Evolutionary conservation across 768 basidiomycete species (phyloP).

Genomic region (Tephrocybe sp.): DNA sequence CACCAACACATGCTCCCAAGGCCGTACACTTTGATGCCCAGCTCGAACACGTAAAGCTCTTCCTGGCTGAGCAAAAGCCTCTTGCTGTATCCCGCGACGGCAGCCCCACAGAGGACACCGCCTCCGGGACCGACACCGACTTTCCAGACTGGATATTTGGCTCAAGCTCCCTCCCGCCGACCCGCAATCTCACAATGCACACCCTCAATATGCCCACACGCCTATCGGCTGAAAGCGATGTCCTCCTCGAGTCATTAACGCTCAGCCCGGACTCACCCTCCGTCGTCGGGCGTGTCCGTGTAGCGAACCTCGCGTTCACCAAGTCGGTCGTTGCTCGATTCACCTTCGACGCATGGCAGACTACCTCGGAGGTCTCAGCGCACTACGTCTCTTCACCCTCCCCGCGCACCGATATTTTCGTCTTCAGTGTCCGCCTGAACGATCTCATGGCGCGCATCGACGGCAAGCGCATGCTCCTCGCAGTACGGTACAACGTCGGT

Average conservation of each 20-base stretch:
- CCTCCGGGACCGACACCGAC: slow-evolving; percentile 73
- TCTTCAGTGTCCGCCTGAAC: slow-evolving; percentile 72
- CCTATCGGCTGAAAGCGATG: slow-evolving; percentile 38
- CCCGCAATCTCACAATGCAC: slow-evolving; percentile 52
- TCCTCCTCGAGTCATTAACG: slow-evolving; percentile 55
- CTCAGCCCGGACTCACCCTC: slow-evolving; percentile 51
- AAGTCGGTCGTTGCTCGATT: slow-evolving; percentile 90
- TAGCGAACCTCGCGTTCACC: slow-evolving; percentile 84
- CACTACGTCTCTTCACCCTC: slow-evolving; percentile 56
- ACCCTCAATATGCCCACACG: slow-evolving; percentile 66
- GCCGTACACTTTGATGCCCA: slow-evolving; percentile 92
- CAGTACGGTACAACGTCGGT: slow-evolving; percentile 68
- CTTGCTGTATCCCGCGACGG: slow-evolving; percentile 90
- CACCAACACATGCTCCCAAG: slow-evolving; percentile 70
- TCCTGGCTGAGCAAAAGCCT: slow-evolving; percentile 93
- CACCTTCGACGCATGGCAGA: slow-evolving; percentile 95
- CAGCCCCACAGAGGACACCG: slow-evolving; percentile 81
- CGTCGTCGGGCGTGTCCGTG: slow-evolving; percentile 73
- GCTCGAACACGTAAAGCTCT: slow-evolving; percentile 92
- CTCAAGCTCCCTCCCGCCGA: slow-evolving; percentile 26
- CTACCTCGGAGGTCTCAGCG: slow-evolving; percentile 89
- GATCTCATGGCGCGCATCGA: slow-evolving; percentile 78
- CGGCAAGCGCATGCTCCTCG: slow-evolving; percentile 80
- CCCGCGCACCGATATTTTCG: slow-evolving; percentile 68
- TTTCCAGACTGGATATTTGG: slow-evolving; percentile 72